Evolutionary conservation across 2,329 filamentous ascomycete genomes (phyloP), one percentile per base, ranked within the genome.

Genomic region (Fusarium sp.): DNA sequence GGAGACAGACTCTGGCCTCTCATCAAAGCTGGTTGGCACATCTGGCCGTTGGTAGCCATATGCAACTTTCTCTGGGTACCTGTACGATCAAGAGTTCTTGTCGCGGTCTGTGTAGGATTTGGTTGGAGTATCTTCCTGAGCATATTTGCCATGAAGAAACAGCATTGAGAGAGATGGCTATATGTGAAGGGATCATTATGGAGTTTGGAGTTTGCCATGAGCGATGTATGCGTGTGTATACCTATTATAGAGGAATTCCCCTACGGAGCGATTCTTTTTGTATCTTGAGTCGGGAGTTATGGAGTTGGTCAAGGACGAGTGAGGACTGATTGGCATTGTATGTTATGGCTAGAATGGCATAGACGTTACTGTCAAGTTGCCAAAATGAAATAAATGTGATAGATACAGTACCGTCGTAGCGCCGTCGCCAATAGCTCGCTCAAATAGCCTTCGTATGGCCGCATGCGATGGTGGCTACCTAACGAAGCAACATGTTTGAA

Each of bases 101-200:
- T 80, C 4, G 76, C 76, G 1, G 77, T 78, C 20, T 77, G 75
- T 55, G 75, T 80, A 33, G 78, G 78, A 4, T 80, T 80, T 20
- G 71, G 76, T 3, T 80, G 78, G 78, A 80, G 77, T 50, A 79
- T 80, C 30, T 80, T 79, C 42, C 62, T 80, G 33, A 79, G 77
- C 18, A 69, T 79, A 13, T 78, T 78, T 41, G 72, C 77, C 8
- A 76, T 75, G 62, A 63, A 67, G 53, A 72, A 69, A 40, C 42
- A 63, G 6, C 23, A 49, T 8, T 55, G 33, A 63, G 18, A 3
- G 16, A 4, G 10, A 26, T n/a, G 3, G 2, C 6, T 4, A 4
- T 8, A 12, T 36, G 20, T 8, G 16, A 9, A 8, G 30, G n/a
- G 33, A n/a, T 37, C 8, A 45, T n/a, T 33, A 7, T 50, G 62